Base-by-base conservation (phyloP, 768 basidiomycete species). In the Amanita polypyramis region DNA sequence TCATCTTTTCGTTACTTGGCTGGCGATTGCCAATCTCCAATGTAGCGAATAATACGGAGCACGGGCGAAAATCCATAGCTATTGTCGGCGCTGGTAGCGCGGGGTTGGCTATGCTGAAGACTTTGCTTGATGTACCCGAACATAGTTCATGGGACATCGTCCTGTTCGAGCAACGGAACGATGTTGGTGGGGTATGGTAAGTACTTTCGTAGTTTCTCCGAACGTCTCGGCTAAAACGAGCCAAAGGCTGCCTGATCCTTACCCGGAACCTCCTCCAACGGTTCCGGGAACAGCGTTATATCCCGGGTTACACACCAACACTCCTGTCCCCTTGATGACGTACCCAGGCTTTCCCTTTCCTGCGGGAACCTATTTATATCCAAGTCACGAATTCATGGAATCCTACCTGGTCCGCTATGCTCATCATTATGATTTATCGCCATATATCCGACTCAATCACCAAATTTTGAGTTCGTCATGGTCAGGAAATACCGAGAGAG, bases 61-160 rank as follows among this genome's bases (percentile, higher is more conserved):
- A 25, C 23, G 19, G 34, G 21, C 48, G 56, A 1, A 79, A 76
- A 60, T 70, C 70, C 4, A 73, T 82, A 44, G 78, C 72, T 5
- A 70, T 81, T 42, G 65, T 82, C 14, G 80, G 80, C 8, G 75
- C 70, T 5, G 78, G 77, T 1, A 79, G 73, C 53, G 76, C 72
- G 4, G 78, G 78, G 1, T 60, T 81, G 21, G 75, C 72, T 2
- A 66, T 69, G 58, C 58, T 81, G 21, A 76, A 75, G 56, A 70
- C 70, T 5, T 56, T 76, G 12, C 57, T 74, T 3, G 74, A 76
- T 56, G 54, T 80, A 5, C 73, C 74, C 9, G 59, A 62, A 15
- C 63, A 70, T 15, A 45, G 55, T 17, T 57, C 56, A 8, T 76
- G 75, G 69, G 67, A 75, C 19, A 60, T 81, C 19, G 70, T 70